Evolutionary conservation across 2,329 filamentous ascomycete genomes (phyloP).

Genomic region (Sarocladium oryzae): DNA sequence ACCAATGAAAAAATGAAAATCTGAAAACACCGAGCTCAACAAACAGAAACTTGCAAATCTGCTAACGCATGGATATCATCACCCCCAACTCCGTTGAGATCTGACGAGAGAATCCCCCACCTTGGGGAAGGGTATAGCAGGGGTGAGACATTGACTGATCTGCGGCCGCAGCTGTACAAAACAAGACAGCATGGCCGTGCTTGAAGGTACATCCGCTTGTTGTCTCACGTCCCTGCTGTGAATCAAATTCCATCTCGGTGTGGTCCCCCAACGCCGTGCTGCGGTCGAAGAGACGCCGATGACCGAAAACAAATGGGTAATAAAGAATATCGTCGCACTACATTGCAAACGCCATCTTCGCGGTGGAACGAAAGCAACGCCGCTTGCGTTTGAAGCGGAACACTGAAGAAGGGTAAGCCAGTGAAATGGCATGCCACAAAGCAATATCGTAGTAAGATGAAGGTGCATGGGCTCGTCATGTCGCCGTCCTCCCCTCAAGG

Average conservation of each 20-base stretch:
- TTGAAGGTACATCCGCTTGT: neutral
- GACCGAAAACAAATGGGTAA: neutral
- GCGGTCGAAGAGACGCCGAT: neutral
- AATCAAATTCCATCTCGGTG: neutral
- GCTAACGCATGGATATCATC: neutral
- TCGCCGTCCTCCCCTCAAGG: too few relatives aligned
- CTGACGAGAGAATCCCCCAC: neutral
- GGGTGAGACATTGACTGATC: neutral
- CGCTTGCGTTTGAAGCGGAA: too few relatives aligned
- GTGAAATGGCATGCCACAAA: too few relatives aligned
- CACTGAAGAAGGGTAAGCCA: too few relatives aligned
- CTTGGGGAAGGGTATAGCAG: too few relatives aligned
- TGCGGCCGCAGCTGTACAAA: neutral
- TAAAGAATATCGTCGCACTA: too few relatives aligned
- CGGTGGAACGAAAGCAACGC: too few relatives aligned
- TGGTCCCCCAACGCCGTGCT: slow-evolving; percentile 1
- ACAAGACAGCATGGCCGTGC: neutral
- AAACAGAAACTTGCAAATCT: too few relatives aligned
- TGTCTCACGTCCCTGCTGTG: neutral
- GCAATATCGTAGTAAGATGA: too few relatives aligned
- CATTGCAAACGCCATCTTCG: too few relatives aligned
- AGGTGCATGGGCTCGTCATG: too few relatives aligned
- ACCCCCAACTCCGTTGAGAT: neutral
- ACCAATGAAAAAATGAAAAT: neutral
- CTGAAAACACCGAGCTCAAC: neutral